Evolutionary conservation across 2,329 filamentous ascomycete genomes (phyloP).

Genomic region (Harringtonia lauricola): DNA sequence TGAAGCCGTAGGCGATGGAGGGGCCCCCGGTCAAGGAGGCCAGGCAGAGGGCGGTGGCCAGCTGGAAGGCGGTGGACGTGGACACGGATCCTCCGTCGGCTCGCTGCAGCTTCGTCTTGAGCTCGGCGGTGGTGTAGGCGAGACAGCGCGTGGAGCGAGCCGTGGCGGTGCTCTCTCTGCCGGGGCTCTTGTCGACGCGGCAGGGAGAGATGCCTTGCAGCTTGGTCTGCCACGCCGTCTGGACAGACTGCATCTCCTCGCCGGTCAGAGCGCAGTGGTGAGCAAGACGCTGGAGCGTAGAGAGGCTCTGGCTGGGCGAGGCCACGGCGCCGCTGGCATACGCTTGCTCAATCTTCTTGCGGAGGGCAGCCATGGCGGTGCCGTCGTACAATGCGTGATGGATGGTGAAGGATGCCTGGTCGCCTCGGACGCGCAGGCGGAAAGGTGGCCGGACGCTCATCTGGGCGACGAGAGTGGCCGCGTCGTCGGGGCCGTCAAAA

Average conservation of each 20-base stretch:
- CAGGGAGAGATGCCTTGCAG: not conserved
- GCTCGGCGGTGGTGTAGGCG: slow-evolving; percentile 1
- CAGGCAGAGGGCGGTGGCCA: not conserved
- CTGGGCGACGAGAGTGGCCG: not conserved
- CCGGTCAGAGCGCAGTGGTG: not conserved
- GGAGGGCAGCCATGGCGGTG: slow-evolving; percentile 8
- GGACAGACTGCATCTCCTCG: not conserved
- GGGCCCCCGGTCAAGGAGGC: not conserved
- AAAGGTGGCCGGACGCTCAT: not conserved
- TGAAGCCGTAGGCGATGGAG: not conserved
- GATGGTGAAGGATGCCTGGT: slow-evolving; percentile 10
- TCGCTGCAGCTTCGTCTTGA: slow-evolving; percentile 6
- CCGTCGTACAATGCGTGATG: slow-evolving; percentile 16
- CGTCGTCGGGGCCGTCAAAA: not conserved
- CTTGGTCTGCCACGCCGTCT: not conserved
- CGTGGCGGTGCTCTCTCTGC: not conserved
- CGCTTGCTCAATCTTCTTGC: not conserved
- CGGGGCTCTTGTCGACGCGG: not conserved
- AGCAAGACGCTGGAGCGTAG: not conserved
- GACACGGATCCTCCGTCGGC: not conserved
- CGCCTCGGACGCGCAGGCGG: not conserved
- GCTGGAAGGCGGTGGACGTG: not conserved
- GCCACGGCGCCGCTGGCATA: not conserved
- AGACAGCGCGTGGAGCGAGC: slow-evolving; percentile 4
- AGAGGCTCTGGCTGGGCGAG: not conserved